Base-by-base conservation (phyloP, 2,329 filamentous ascomycete genomes). In the Cladosporium sp. region DNA sequence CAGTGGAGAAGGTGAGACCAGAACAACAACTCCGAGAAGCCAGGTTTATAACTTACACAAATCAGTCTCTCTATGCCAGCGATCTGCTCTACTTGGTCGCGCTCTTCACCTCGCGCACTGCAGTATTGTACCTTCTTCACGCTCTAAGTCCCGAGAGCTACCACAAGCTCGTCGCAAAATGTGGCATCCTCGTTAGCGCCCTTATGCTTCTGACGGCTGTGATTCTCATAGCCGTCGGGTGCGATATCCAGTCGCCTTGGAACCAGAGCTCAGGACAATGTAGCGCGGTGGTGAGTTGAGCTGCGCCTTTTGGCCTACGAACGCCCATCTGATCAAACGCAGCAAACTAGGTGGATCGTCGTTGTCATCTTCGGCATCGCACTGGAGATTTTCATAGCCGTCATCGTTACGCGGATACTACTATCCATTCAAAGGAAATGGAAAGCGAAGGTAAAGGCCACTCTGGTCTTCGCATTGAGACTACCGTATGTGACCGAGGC, bases 381-480 rank as follows among this genome's bases (percentile, higher is more conserved):
- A 4, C n/a, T 43, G 16, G 48, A 50, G n/a, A 12, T 39, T 4
- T 15, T 43, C 39, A 43, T 43, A 4, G 18, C 25, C 9, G 22
- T 12, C 3, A 15, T 43, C 11, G 19, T 16, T 7, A 4, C 43
- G 12, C 18, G 39, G 15, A 43, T 38, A 39, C 22, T 50, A 18
- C 30, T 38, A 4, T 29, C 20, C 7, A 13, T 50, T 6, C 39
- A 50, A 29, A 32, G 15, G 11, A 16, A 16, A 9, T 43, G 48
- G 48, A 43, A 27, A 30, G 25, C 30, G 15, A 50, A 50, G 15
- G 4, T 50, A 22, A 50, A 43, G 27, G 39, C 48, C 13, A 30
- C 30, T 8, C 11, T 38, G 4, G 39, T 43, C 16, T 50, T 50
- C 15, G 22, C 25, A 7, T 18, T 50, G 7, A 30, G 48, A 19